Conservation (phyloP, 1,284 basidiomycete species). For the Takashimella tepidaria region DNA sequence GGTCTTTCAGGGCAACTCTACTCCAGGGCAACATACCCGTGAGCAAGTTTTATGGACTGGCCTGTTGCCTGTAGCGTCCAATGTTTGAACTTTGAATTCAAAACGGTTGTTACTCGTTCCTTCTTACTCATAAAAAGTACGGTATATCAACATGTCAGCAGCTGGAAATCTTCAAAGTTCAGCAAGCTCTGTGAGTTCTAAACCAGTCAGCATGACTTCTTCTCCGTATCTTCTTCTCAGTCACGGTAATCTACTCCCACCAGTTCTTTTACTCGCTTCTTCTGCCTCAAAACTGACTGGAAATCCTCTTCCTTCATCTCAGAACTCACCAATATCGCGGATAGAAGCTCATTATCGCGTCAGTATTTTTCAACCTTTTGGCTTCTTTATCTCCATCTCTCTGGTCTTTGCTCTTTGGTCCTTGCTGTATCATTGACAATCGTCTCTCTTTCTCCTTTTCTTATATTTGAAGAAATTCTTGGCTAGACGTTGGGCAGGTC, state of each 20-base stretch:
- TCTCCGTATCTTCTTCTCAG: background rate
- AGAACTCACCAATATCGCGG: background rate
- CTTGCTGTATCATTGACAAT: too few relatives aligned
- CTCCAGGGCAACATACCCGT: too few relatives aligned
- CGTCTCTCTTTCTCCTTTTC: background rate
- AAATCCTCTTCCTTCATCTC: background rate
- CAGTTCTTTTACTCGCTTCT: background rate
- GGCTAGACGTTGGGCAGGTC: constrained; percentile 23
- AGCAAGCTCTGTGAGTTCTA: background rate
- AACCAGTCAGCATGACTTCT: background rate
- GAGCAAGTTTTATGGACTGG: too few relatives aligned
- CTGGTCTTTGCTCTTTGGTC: too few relatives aligned
- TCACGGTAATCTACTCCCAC: background rate
- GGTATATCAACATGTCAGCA: too few relatives aligned
- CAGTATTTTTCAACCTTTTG: background rate
- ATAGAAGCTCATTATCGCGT: background rate
- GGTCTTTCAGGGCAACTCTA: too few relatives aligned
- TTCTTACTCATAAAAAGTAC: too few relatives aligned
- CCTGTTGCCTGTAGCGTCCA: too few relatives aligned
- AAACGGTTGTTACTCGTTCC: too few relatives aligned
- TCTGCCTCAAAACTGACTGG: too few relatives aligned
- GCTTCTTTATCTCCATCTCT: background rate
- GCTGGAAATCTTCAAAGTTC: too few relatives aligned
- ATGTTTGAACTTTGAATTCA: too few relatives aligned
- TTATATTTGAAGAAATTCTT: constrained; percentile 24